phyloP scores from a whole-genome alignment of 2,329 filamentous ascomycete genomes.

The Lachnellula willkommii region DNA sequence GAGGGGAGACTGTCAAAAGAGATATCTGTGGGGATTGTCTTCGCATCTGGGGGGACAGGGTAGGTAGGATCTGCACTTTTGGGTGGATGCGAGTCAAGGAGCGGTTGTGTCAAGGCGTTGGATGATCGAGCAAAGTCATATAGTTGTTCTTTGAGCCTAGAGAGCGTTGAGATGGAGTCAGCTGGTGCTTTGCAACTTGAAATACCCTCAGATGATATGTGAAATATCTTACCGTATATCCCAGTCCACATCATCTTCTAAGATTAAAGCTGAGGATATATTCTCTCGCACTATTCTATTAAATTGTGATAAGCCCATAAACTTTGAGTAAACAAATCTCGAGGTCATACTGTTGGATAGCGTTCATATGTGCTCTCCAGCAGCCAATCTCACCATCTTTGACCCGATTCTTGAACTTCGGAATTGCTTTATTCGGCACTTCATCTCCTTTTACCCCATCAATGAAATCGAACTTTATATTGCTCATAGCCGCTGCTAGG shows the following conservation, averaged over 20 bases:
- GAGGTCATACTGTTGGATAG: constrained; percentile 24
- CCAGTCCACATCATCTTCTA: constrained; percentile 42
- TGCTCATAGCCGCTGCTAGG: constrained; percentile 37
- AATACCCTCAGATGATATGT: too few relatives aligned
- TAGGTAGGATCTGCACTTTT: constrained; percentile 5
- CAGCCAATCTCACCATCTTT: constrained; percentile 35
- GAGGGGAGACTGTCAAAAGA: not conserved
- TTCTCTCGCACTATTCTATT: constrained; percentile 33
- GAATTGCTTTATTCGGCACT: constrained; percentile 38
- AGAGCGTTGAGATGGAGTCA: too few relatives aligned
- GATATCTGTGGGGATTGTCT: not conserved
- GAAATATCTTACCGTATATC: constrained; percentile 27
- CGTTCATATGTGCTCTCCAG: constrained; percentile 38
- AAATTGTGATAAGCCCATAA: not conserved
- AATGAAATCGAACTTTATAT: constrained; percentile 39
- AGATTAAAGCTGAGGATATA: constrained; percentile 34
- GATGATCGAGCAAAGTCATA: constrained; percentile 21
- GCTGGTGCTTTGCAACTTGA: too few relatives aligned
- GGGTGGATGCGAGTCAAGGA: not conserved
- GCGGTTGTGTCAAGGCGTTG: constrained; percentile 5
- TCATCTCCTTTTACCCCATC: constrained; percentile 37
- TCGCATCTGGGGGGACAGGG: not conserved
- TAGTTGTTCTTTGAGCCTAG: constrained; percentile 28
- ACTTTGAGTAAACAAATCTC: not conserved
- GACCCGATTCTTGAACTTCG: constrained; percentile 18